phyloP scores from a whole-genome alignment of 331 rosid genomes.

The Quercus phellos region DNA sequence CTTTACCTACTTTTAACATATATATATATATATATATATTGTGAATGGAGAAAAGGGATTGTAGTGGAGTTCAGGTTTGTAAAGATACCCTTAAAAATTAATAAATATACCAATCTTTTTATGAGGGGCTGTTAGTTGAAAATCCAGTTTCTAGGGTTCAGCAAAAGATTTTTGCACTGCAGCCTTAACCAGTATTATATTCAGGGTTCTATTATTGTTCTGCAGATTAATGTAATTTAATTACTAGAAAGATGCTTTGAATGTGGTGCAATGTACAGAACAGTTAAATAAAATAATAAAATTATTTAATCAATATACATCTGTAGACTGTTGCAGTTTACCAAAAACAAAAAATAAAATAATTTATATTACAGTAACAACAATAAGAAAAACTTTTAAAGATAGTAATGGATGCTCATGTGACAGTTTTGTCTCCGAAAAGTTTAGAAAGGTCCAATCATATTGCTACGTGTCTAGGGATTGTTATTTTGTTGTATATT shows the following conservation, averaged over 20 bases:
- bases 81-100: constrained; percentile 47
- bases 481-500: constrained; percentile 20
- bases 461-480: constrained; percentile 45
- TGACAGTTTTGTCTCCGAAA: constrained; percentile 64
- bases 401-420: constrained; percentile 32
- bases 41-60: constrained; percentile 27
- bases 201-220: constrained; percentile 56
- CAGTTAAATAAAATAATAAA: constrained; percentile 29
- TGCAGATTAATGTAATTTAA: constrained; percentile 54
- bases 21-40: constrained; percentile 2
- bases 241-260: constrained; percentile 75
- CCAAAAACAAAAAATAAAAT: not conserved
- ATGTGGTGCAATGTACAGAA: constrained; percentile 54
- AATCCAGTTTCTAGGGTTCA: constrained; percentile 54
- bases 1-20: constrained; percentile 32
- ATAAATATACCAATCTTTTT: constrained; percentile 26
- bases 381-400: constrained; percentile 12
- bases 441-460: constrained; percentile 36
- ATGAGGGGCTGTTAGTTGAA: constrained; percentile 57
- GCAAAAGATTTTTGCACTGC: constrained; percentile 46
- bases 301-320: constrained; percentile 16
- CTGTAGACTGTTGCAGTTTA: not conserved
- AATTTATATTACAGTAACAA: not conserved
- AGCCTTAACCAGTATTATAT: constrained; percentile 35
- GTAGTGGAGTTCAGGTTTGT: constrained; percentile 83